phyloP scores from a whole-genome alignment of 2,329 filamentous ascomycete species.

The Colletotrichum euphorbiae region DNA sequence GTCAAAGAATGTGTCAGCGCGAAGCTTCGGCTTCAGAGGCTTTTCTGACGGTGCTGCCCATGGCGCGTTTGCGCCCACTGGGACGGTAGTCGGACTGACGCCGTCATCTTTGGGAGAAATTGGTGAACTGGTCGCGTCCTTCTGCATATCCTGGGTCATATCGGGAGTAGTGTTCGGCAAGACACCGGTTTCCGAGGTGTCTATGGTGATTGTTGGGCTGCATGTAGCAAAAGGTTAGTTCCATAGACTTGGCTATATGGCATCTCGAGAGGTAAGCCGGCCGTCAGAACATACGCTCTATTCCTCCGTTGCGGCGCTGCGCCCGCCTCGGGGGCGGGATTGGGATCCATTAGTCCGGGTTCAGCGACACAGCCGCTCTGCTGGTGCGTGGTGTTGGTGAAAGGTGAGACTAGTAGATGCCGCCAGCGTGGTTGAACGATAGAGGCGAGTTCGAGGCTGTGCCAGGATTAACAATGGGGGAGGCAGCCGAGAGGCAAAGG shows the following conservation, averaged over 20 bases:
- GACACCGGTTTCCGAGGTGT: slow-evolving; percentile 57
- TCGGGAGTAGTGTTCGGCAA: slow-evolving; percentile 45
- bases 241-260: slow-evolving; percentile 1
- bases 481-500: slow-evolving; percentile 35
- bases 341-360: slow-evolving; percentile 33
- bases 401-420: slow-evolving; percentile 15
- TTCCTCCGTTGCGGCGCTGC: slow-evolving; percentile 44
- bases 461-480: slow-evolving; percentile 5
- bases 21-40: slow-evolving; percentile 56
- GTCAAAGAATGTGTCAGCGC: slow-evolving; percentile 71
- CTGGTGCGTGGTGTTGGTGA: slow-evolving; percentile 23
- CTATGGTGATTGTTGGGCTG: slow-evolving; percentile 67
- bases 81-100: slow-evolving; percentile 54
- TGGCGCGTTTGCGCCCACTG: slow-evolving; percentile 47
- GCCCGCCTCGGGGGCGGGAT: slow-evolving; percentile 29
- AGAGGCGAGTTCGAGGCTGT: slow-evolving; percentile 28
- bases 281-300: slow-evolving; percentile 52
- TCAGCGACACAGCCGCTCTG: slow-evolving; percentile 27
- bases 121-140: slow-evolving; percentile 48
- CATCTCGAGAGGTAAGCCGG: neutral
- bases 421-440: slow-evolving; percentile 19
- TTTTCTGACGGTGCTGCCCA: slow-evolving; percentile 44
- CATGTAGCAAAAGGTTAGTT: slow-evolving; percentile 31
- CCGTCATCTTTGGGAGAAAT: slow-evolving; percentile 53
- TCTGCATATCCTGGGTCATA: slow-evolving; percentile 45